Conservation (phyloP, 805 yeast genomes). For the Yarrowia sp. region DNA sequence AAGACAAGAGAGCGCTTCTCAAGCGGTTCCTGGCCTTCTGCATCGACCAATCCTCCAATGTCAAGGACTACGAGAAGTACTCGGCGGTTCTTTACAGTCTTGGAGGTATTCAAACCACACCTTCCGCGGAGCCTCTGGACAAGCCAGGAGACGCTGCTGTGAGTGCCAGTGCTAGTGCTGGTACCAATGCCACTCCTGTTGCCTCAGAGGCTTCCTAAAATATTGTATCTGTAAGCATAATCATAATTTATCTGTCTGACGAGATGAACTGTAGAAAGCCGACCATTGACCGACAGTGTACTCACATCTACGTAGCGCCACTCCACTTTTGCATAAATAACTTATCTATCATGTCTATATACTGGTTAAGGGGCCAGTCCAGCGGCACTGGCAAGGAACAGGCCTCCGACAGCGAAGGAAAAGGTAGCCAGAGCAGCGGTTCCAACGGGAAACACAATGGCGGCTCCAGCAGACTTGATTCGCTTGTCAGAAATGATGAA, state of each 20-base stretch:
- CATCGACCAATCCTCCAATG: constrained; percentile 17
- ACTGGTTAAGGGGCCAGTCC: constrained; percentile 35
- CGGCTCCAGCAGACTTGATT: constrained; percentile 13
- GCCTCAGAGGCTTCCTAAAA: constrained; percentile 13
- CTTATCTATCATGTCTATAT: constrained; percentile 30
- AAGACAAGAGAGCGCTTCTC: constrained; percentile 21
- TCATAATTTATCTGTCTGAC: constrained; percentile 23
- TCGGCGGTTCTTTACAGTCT: constrained; percentile 22
- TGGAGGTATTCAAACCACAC: constrained; percentile 22
- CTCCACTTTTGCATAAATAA: not conserved
- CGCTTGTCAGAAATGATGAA: constrained; percentile 38
- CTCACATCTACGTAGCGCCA: too few species aligned
- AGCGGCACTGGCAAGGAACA: constrained; percentile 37
- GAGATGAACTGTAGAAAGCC: too few species aligned
- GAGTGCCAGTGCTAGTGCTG: not conserved
- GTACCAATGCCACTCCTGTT: not conserved
- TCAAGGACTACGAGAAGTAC: constrained; percentile 31
- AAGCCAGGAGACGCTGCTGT: constrained; percentile 26
- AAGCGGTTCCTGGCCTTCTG: constrained; percentile 19
- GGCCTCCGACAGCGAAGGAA: constrained; percentile 33
- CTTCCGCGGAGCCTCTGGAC: constrained; percentile 16
- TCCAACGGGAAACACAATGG: constrained; percentile 26
- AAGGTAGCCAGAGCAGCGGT: constrained; percentile 38
- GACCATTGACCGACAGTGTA: too few species aligned
- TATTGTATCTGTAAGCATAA: constrained; percentile 22